phyloP scores from a whole-genome alignment of 202 grass and related monocot genomes.

The Elaeis oleifera region DNA sequence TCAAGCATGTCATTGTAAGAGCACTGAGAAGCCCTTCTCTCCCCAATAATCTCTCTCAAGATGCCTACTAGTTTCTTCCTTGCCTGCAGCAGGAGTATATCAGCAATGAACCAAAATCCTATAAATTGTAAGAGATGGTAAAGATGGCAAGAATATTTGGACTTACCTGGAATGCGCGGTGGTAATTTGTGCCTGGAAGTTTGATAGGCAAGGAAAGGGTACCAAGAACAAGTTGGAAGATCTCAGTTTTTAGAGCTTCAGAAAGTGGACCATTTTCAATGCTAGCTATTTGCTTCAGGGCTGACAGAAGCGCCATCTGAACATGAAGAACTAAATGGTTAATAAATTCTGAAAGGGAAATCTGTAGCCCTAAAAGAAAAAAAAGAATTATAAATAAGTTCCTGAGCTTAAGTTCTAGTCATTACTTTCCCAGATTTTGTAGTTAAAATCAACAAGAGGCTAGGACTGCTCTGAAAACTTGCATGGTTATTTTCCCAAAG shows the following conservation, averaged over 20 bases:
- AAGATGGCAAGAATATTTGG: no score
- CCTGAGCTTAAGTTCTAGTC: no score
- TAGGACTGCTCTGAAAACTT: no score
- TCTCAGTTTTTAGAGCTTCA: conserved; percentile 24
- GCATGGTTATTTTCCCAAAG: no score
- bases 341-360: no score
- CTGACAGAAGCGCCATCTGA: conserved; percentile 40
- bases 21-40: conserved; percentile 35
- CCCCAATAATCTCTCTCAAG: conserved; percentile 52
- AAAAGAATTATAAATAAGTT: no score
- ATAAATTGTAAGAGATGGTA: neutral
- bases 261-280: conserved; percentile 28
- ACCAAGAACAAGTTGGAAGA: conserved; percentile 32
- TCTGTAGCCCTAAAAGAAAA: no score
- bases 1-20: conserved; percentile 64
- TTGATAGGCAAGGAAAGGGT: conserved; percentile 38
- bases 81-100: conserved; percentile 34
- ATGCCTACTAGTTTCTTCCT: conserved; percentile 83
- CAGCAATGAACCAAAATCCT: neutral
- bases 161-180: conserved; percentile 20
- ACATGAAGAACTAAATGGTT: neutral
- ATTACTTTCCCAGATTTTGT: no score
- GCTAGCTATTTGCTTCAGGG: conserved; percentile 40
- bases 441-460: no score
- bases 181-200: conserved; percentile 30